Percentiles rank a stretch among this genome's conserved stretches.
These are phyloP conservation scores for Rhodotorula mucilaginosa DNA, from an alignment of 1,284 basidiomycete species.

Conservation along the genomic window DNA sequence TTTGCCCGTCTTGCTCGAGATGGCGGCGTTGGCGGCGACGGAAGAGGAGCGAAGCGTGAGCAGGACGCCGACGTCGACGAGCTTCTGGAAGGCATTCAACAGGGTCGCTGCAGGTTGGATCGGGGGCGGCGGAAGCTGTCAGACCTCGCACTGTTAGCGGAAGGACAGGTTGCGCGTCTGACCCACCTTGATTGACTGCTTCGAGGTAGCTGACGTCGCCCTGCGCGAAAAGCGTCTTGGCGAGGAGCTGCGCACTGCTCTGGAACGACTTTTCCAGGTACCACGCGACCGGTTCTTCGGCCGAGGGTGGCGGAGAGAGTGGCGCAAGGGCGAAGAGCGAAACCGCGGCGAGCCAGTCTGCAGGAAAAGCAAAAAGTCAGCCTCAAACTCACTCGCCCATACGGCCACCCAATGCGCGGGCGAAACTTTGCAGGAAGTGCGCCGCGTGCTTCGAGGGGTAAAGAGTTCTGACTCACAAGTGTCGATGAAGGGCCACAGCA, in stretches of 20 bases:
- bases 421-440: background rate
- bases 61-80: conserved; percentile 37
- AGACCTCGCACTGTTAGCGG: background rate
- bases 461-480: conserved; percentile 7
- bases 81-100: conserved; percentile 38
- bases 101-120: conserved; percentile 26
- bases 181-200: conserved; percentile 42
- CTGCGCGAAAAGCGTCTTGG: conserved; percentile 49
- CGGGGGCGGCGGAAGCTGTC: background rate
- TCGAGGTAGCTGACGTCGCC: conserved; percentile 48
- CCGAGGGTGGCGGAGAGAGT: conserved; percentile 4
- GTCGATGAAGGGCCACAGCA: conserved; percentile 40
- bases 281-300: conserved; percentile 44
- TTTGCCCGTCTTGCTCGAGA: background rate
- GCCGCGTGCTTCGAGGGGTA: background rate
- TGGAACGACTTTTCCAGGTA: conserved; percentile 48
- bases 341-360: conserved; percentile 49
- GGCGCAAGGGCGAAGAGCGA: conserved; percentile 48
- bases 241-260: conserved; percentile 47
- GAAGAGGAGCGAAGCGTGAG: conserved; percentile 22
- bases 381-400: too few species aligned
- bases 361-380: background rate
- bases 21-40: background rate
- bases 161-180: too few species aligned
- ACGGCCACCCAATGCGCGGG: background rate